Conservation (phyloP, 805 yeast species). For the Jamesozyma piceae region DNA sequence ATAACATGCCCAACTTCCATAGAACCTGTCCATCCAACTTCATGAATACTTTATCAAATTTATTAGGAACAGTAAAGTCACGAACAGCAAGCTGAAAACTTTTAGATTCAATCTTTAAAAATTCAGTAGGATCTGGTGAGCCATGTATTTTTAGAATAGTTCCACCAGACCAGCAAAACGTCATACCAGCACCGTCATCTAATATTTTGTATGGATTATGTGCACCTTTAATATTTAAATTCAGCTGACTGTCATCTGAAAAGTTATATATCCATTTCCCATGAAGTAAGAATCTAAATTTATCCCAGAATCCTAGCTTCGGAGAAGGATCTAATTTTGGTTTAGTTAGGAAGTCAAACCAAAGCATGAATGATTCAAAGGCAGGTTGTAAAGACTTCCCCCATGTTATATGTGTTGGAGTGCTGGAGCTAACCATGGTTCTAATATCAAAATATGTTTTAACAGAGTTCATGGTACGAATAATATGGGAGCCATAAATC, state of each 20-base stretch:
- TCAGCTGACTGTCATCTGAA: conserved; percentile 39
- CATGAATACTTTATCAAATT: conserved; percentile 42
- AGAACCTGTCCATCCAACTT: conserved; percentile 55
- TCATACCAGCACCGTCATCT: conserved; percentile 54
- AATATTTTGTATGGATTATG: conserved; percentile 47
- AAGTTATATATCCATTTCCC: conserved; percentile 43
- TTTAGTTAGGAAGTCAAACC: conserved; percentile 58
- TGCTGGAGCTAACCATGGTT: conserved; percentile 36
- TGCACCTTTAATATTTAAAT: conserved; percentile 55
- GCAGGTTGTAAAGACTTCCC: conserved; percentile 56
- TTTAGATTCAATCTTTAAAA: conserved; percentile 46
- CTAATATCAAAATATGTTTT: conserved; percentile 45
- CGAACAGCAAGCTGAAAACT: conserved; percentile 52
- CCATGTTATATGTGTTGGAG: conserved; percentile 51
- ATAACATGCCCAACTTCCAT: conserved; percentile 71
- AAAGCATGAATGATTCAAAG: conserved; percentile 48
- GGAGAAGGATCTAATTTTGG: conserved; percentile 60
- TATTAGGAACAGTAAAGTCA: conserved; percentile 23
- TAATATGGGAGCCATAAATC: conserved; percentile 47
- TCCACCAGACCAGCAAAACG: conserved; percentile 54
- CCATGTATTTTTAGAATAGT: conserved; percentile 44
- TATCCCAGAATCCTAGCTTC: conserved; percentile 67
- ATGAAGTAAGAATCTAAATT: conserved; percentile 45
- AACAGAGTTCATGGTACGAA: conserved; percentile 56
- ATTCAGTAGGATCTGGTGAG: conserved; percentile 39